Base-by-base conservation (phyloP, 352 stramenopile species). In the Pythium scleroteichum region DNA sequence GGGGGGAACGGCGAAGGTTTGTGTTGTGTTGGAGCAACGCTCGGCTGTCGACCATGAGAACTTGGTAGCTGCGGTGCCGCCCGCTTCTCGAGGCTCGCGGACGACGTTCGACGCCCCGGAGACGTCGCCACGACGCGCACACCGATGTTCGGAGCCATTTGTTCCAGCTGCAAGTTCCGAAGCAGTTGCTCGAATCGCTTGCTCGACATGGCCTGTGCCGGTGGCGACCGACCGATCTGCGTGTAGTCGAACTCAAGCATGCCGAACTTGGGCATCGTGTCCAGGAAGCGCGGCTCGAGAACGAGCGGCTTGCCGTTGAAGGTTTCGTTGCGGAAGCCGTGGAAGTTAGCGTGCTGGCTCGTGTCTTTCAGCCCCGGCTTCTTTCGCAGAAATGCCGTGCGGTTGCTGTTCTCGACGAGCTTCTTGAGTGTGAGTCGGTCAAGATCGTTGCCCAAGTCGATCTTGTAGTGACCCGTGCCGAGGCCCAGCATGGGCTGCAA, bases 241-340 rank as follows among this genome's bases (percentile, higher is more conserved):
- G 88, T 75, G 60, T 88, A 92, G 53, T 92, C 83, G 16, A 92
- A 82, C 61, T 92, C 83, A 47, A 92, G 60, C 52, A 82, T 76
- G 23, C 83, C 83, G 42, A 90, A 92, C 35, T 78, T 82, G 0
- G 83, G 79, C 50, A 87, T 76, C 0, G 42, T 67, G 44, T 92
- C 83, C n/a, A 88, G 58, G 35, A 92, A 92, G 14, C 61, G 53
- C 19, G 72, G 70, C 66, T 83, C 76, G 12, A 92, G 29, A 16
- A 77, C 47, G 12, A 82, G 55, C 9, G 78, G 66, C 19, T 92
- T 92, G 19, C 75, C 72, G 51, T 92, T 85, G 9, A 92, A 71
- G 10, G 74, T 72, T 64, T 92, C 83, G 52, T 91, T 90, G 38
- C 83, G 81, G 53, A 92, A 90, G 19, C 83, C 82, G 41, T 92